Base-by-base conservation (phyloP, 108 stramenopile genomes). In the Skeletonema menzelii region DNA sequence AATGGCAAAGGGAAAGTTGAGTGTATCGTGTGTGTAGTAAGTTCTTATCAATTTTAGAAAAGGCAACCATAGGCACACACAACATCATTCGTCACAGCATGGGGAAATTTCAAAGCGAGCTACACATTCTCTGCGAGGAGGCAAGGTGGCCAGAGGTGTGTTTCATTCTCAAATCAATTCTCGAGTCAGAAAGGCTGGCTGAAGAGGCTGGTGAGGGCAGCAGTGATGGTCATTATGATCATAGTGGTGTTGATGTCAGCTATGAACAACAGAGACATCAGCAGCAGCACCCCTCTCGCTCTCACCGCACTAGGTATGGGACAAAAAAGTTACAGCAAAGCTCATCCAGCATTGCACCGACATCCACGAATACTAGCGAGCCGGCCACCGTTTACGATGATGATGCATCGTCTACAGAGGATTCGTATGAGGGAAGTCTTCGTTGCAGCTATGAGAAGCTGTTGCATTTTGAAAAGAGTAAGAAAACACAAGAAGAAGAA, bases 51-150 rank as follows among this genome's bases (percentile, higher is more conserved):
- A n/a, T n/a, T n/a, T n/a, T n/a, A n/a, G n/a, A n/a, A n/a, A n/a
- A n/a, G n/a, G n/a, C n/a, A n/a, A n/a, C n/a, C 31, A 32, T 30
- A 32, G 0, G 0, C 31, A 32, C 31, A 32, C 31, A 32, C 31
- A 32, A 32, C 49, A 47, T 47, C 17, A 32, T 19, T 47, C 0
- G 10, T 47, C 0, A 2, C 55, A 73, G 0, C 3, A 67, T 68
- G 73, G 56, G 57, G 3, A 67, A 59, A 44, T 73, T 68, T 13
- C 27, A 57, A 44, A 40, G 73, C 35, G 73, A 73, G 31, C 66
- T 73, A 10, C 73, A 73, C 28, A 30, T 20, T 30, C 57, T 68
- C 1, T 73, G 73, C 28, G 73, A 67, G 28, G 56, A 68, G 27
- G 55, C 73, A 8, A 67, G 31, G n/a, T 73, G 73, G 73, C 14